Percentiles rank a stretch among this genome's conserved stretches.
These are phyloP conservation scores for Penicillium brasilianum DNA, from an alignment of 2,329 filamentous ascomycete genomes.

Conservation along the genomic window DNA sequence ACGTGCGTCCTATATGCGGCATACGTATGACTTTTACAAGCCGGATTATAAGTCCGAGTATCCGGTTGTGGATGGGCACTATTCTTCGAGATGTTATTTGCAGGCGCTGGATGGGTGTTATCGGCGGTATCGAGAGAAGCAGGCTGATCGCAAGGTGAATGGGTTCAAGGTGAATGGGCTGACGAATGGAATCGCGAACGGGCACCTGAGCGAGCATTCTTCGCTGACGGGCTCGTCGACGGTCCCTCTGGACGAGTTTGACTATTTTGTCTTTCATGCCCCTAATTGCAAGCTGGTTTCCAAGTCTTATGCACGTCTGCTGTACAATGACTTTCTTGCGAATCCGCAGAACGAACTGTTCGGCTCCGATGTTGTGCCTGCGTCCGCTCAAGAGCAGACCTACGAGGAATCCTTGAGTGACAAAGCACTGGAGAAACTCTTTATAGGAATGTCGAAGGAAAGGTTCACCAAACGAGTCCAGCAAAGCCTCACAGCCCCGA, in stretches of 20 bases:
- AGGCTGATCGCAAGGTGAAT: slow-evolving; percentile 53
- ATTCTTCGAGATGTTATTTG: slow-evolving; percentile 80
- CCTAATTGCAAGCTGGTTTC: slow-evolving; percentile 86
- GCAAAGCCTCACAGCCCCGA: slow-evolving; percentile 75
- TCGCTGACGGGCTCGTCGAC: slow-evolving; percentile 44
- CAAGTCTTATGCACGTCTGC: slow-evolving; percentile 82
- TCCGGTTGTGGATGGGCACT: slow-evolving; percentile 83
- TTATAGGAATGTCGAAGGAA: slow-evolving; percentile 84
- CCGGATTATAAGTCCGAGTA: slow-evolving; percentile 86
- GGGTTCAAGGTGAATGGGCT: slow-evolving; percentile 50
- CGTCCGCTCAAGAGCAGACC: slow-evolving; percentile 73
- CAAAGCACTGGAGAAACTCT: slow-evolving; percentile 84
- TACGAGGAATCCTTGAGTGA: slow-evolving; percentile 79
- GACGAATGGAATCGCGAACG: slow-evolving; percentile 56
- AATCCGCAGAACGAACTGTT: slow-evolving; percentile 55
- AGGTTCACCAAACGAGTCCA: slow-evolving; percentile 77
- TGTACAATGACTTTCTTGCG: slow-evolving; percentile 83
- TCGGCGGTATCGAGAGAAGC: slow-evolving; percentile 76
- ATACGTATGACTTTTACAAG: slow-evolving; percentile 91
- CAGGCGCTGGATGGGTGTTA: slow-evolving; percentile 81
- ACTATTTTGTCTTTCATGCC: slow-evolving; percentile 81
- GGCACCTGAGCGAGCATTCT: slow-evolving; percentile 53
- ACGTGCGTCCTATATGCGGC: slow-evolving; percentile 79
- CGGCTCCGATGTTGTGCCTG: not conserved
- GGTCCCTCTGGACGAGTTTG: slow-evolving; percentile 76